These are phyloP conservation scores for Leccinum subfulvum DNA, from an alignment of 1,284 basidiomycete genomes.

Conservation along the genomic window DNA sequence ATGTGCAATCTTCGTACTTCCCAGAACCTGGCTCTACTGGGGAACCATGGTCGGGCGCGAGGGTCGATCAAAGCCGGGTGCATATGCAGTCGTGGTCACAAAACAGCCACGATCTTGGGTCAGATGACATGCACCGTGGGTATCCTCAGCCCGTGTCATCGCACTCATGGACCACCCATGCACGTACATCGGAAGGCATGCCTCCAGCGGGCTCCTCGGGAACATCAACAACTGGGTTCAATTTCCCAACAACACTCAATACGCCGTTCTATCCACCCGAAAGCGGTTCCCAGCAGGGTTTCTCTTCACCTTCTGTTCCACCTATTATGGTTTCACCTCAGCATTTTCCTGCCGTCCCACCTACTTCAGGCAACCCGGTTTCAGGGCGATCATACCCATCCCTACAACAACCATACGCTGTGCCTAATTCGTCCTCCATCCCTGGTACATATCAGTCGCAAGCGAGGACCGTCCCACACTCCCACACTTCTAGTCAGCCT, in stretches of 20 bases:
- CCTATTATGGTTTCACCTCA: constrained; percentile 34
- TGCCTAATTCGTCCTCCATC: constrained; percentile 17
- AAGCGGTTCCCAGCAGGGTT: constrained; percentile 22
- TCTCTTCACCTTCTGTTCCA: constrained; percentile 27
- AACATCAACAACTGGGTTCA: constrained; percentile 20
- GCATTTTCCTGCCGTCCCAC: constrained; percentile 20
- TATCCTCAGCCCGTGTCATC: constrained; percentile 28
- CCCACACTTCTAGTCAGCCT: constrained; percentile 19
- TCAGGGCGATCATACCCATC: constrained; percentile 28
- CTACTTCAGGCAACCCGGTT: constrained; percentile 21
- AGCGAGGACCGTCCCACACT: constrained; percentile 11
- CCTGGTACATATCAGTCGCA: constrained; percentile 27
- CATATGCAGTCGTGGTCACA: constrained; percentile 29
- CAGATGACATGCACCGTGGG: constrained; percentile 31
- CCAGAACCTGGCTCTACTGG: constrained; percentile 19
- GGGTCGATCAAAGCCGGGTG: constrained; percentile 27
- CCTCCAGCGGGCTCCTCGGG: constrained; percentile 23
- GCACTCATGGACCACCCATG: constrained; percentile 27
- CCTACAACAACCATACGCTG: constrained; percentile 28
- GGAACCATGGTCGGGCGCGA: constrained; percentile 25
- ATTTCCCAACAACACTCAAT: constrained; percentile 40
- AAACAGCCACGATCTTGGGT: constrained; percentile 23
- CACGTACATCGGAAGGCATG: constrained; percentile 24
- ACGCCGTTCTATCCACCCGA: constrained; percentile 46
- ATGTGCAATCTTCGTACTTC: constrained; percentile 28